Evolutionary conservation across 2,329 filamentous ascomycete genomes (phyloP).

Genomic region (Pezicula radicicola): DNA sequence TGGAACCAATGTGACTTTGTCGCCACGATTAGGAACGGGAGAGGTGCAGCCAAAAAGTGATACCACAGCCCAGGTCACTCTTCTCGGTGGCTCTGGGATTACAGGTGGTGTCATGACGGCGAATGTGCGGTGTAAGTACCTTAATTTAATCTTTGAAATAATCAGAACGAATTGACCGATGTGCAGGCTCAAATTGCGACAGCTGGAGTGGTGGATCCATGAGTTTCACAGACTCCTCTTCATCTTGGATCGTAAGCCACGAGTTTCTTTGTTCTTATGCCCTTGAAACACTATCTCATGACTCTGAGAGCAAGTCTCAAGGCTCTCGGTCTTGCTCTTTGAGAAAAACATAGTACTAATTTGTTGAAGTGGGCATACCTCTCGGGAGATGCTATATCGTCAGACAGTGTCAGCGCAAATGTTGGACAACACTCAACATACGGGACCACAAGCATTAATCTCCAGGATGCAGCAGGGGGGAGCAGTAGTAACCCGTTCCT

Average conservation of each 20-base stretch:
- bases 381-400: constrained; percentile 42
- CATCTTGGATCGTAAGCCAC: constrained; percentile 40
- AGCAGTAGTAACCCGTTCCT: constrained; percentile 25
- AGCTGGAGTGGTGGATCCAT: constrained; percentile 49
- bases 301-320: no score
- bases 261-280: no score
- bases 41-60: constrained; percentile 39
- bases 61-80: constrained; percentile 37
- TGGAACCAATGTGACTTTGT: constrained; percentile 54
- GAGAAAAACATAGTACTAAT: no score
- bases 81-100: constrained; percentile 52
- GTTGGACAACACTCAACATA: constrained; percentile 42
- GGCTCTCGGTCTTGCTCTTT: no score
- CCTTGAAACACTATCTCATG: no score
- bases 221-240: constrained; percentile 39
- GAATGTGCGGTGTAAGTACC: constrained; percentile 47
- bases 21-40: constrained; percentile 44
- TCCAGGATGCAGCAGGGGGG: constrained; percentile 47
- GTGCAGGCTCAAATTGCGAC: constrained; percentile 45
- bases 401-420: constrained; percentile 37
- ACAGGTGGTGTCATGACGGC: constrained; percentile 49
- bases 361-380: constrained; percentile 35
- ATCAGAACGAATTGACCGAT: constrained; percentile 9
- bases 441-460: constrained; percentile 41
- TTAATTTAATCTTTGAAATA: background rate